phyloP scores from a whole-genome alignment of 805 yeast species.

The Wickerhamomyces ciferrii region DNA sequence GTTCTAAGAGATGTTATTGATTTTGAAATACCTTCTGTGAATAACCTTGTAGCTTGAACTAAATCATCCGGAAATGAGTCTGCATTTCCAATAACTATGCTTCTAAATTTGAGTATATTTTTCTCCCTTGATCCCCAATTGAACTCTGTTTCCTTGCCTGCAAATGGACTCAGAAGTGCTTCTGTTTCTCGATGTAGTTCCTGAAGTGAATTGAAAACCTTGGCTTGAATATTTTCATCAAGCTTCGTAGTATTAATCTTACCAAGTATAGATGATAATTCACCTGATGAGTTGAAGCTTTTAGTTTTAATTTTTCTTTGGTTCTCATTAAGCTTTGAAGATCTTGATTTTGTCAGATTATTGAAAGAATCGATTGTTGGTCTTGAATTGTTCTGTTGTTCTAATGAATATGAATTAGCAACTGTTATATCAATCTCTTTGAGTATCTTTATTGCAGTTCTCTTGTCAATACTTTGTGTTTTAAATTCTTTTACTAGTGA shows the following conservation, averaged over 20 bases:
- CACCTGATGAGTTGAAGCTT: slow-evolving; percentile 5
- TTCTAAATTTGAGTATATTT: slow-evolving; percentile 49
- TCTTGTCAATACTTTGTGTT: slow-evolving; percentile 16
- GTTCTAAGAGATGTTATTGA: slow-evolving; percentile 76
- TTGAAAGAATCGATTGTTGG: slow-evolving; percentile 21
- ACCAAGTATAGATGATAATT: slow-evolving; percentile 7
- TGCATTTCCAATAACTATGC: slow-evolving; percentile 55
- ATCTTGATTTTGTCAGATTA: slow-evolving; percentile 8
- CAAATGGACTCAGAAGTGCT: slow-evolving; percentile 37
- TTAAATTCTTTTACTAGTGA: slow-evolving; percentile 17
- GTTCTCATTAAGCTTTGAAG: not conserved
- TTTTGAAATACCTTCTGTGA: slow-evolving; percentile 60
- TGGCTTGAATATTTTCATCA: slow-evolving; percentile 12
- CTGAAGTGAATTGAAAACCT: slow-evolving; percentile 5
- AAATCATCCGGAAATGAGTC: slow-evolving; percentile 33
- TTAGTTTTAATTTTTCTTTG: slow-evolving; percentile 1
- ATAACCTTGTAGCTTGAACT: slow-evolving; percentile 24
- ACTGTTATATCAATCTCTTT: slow-evolving; percentile 14
- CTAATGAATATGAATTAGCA: slow-evolving; percentile 15
- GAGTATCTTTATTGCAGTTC: slow-evolving; percentile 10
- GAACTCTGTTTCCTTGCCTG: slow-evolving; percentile 77
- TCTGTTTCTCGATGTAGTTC: slow-evolving; percentile 24
- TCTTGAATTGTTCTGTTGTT: slow-evolving; percentile 6
- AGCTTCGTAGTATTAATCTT: slow-evolving; percentile 16
- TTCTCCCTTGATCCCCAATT: slow-evolving; percentile 81